These are phyloP conservation scores for Olyra latifolia DNA, from an alignment of 176 grass and related monocot genomes.

Conservation along the genomic window DNA sequence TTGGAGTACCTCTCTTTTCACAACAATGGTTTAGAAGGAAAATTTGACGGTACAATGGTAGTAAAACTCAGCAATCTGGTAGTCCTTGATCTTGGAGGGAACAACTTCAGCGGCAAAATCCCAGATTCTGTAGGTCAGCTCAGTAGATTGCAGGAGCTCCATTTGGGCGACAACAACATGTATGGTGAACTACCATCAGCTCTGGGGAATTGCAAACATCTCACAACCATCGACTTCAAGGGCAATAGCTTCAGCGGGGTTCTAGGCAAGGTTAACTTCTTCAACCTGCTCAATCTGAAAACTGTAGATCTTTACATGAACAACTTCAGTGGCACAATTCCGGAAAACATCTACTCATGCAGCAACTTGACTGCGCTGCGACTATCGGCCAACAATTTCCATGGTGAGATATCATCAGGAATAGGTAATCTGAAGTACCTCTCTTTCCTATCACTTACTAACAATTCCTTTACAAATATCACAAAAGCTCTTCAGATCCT, in stretches of 20 bases:
- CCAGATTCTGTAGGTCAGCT: constrained; percentile 23
- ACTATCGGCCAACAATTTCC: background rate
- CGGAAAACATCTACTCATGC: constrained; percentile 32
- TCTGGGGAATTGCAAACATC: constrained; percentile 11
- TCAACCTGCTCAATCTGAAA: background rate
- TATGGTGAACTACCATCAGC: constrained; percentile 12
- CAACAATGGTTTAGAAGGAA: background rate
- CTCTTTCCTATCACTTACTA: background rate
- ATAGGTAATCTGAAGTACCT: constrained; percentile 20
- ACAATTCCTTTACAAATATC: constrained; percentile 19
- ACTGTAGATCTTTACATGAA: background rate
- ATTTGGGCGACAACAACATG: background rate
- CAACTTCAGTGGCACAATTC: constrained; percentile 18
- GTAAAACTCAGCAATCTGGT: background rate
- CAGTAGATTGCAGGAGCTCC: background rate
- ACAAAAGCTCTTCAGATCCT: constrained; percentile 28
- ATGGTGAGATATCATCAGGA: background rate
- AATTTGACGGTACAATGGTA: background rate
- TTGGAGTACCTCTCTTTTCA: constrained; percentile 19
- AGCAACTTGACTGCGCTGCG: constrained; percentile 23
- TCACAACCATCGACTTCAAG: background rate
- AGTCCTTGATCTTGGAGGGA: constrained; percentile 14
- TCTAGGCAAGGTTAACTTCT: constrained; percentile 19
- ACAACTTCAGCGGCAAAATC: background rate
- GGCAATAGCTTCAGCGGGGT: constrained; percentile 1